phyloP scores from a whole-genome alignment of 805 yeast genomes.

The Kluyveromyces siamensis region DNA sequence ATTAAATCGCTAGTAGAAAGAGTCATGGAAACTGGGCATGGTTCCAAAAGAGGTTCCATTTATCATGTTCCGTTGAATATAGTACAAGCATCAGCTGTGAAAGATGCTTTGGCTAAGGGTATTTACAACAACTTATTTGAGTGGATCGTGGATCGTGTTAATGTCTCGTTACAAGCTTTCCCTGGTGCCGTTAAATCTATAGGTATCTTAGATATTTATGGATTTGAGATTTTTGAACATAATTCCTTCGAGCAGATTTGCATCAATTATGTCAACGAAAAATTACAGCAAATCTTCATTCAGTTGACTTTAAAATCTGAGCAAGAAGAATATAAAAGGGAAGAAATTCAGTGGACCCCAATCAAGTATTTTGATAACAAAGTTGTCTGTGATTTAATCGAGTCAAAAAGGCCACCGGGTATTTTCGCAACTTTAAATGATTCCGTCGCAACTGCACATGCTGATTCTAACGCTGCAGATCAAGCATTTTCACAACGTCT shows the following conservation, averaged over 20 bases:
- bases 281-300: conserved; percentile 91
- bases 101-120: conserved; percentile 93
- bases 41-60: conserved; percentile 82
- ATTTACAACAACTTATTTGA: conserved; percentile 87
- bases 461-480: conserved; percentile 93
- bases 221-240: conserved; percentile 91
- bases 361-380: conserved; percentile 93
- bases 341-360: conserved; percentile 95
- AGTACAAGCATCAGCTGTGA: conserved; percentile 89
- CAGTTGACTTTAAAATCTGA: conserved; percentile 93
- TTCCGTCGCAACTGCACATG: conserved; percentile 97
- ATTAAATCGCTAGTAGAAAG: conserved; percentile 66
- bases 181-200: conserved; percentile 56
- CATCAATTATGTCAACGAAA: conserved; percentile 92
- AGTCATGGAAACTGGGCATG: conserved; percentile 83
- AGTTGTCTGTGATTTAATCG: conserved; percentile 94
- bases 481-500: conserved; percentile 90
- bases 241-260: conserved; percentile 93
- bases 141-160: conserved; percentile 92
- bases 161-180: conserved; percentile 56
- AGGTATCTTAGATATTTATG: conserved; percentile 92
- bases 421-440: conserved; percentile 93
- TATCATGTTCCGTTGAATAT: conserved; percentile 89
- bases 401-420: conserved; percentile 91
- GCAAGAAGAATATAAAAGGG: conserved; percentile 94